Evolutionary conservation across 2,329 filamentous ascomycete species (phyloP).

Genomic region (Aspergillus latus): DNA sequence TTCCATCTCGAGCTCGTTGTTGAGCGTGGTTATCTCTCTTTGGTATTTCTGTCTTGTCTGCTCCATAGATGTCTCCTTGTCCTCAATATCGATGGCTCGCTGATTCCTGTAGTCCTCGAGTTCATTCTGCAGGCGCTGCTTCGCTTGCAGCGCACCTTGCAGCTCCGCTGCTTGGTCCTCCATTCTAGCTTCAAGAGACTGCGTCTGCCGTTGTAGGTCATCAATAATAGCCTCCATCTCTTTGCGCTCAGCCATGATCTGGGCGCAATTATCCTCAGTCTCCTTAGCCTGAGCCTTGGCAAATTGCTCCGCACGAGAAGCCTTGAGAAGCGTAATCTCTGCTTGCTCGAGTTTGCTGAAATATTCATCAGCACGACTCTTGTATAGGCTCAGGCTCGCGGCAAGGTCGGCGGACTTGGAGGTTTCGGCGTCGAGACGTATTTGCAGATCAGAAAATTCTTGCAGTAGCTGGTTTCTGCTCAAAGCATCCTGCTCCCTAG

Average conservation of each 20-base stretch:
- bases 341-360: constrained; percentile 97
- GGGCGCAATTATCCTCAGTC: constrained; percentile 85
- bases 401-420: constrained; percentile 82
- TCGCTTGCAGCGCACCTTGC: constrained; percentile 78
- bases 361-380: constrained; percentile 89
- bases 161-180: constrained; percentile 91
- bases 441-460: constrained; percentile 91
- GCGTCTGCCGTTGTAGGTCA: constrained; percentile 84
- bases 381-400: constrained; percentile 84
- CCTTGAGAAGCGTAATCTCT: constrained; percentile 92
- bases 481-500: constrained; percentile 82
- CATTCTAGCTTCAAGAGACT: constrained; percentile 84
- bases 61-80: constrained; percentile 94
- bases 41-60: constrained; percentile 98
- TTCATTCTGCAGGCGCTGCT: constrained; percentile 93
- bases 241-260: constrained; percentile 87
- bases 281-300: constrained; percentile 86
- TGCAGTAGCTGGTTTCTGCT: constrained; percentile 85
- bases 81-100: constrained; percentile 91
- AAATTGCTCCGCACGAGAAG: constrained; percentile 87
- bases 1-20: constrained; percentile 88
- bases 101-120: constrained; percentile 96
- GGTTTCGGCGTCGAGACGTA: constrained; percentile 83
- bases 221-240: constrained; percentile 85
- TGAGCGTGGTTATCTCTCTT: constrained; percentile 81